Percentiles rank a stretch among this genome's conserved stretches.
Conservation (phyloP, 805 yeast species). For the Suhomyces xylopsoci region DNA sequence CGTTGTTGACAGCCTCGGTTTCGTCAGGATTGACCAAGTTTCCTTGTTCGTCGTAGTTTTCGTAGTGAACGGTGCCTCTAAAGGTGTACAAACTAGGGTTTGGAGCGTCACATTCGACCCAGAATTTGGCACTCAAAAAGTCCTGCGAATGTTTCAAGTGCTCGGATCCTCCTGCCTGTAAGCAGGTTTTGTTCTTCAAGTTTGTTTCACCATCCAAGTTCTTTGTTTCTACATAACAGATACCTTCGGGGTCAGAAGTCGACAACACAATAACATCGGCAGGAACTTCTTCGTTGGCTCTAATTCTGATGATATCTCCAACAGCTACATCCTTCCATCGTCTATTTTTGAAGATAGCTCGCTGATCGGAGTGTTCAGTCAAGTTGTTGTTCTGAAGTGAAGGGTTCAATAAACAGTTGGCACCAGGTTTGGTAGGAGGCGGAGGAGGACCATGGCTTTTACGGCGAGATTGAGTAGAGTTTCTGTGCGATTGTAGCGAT, state of each 20-base stretch:
- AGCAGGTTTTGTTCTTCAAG: conserved; percentile 49
- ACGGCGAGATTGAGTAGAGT: background rate
- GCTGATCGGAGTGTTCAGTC: background rate
- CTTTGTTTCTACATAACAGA: conserved; percentile 76
- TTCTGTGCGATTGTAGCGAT: background rate
- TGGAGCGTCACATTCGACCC: conserved; percentile 74
- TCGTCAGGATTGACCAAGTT: conserved; percentile 31
- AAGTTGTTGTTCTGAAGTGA: conserved; percentile 9
- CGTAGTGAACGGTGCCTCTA: conserved; percentile 63
- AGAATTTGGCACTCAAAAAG: conserved; percentile 53
- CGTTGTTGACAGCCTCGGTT: conserved; percentile 66
- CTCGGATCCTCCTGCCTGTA: conserved; percentile 49
- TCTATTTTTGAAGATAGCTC: conserved; percentile 17
- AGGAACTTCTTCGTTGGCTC: conserved; percentile 75
- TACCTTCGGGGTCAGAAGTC: conserved; percentile 65
- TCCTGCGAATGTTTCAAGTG: conserved; percentile 55
- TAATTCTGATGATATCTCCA: conserved; percentile 70
- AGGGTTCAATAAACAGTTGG: conserved; percentile 23
- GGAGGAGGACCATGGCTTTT: background rate
- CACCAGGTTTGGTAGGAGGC: conserved; percentile 8
- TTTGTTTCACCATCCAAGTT: conserved; percentile 65
- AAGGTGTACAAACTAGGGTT: conserved; percentile 60
- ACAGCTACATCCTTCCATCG: conserved; percentile 68
- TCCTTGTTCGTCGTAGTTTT: conserved; percentile 31
- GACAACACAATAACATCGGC: conserved; percentile 67